These are phyloP conservation scores for Pseudognaphalium luteoalbum DNA, from an alignment of 129 eudicot genomes.

Conservation along the genomic window DNA sequence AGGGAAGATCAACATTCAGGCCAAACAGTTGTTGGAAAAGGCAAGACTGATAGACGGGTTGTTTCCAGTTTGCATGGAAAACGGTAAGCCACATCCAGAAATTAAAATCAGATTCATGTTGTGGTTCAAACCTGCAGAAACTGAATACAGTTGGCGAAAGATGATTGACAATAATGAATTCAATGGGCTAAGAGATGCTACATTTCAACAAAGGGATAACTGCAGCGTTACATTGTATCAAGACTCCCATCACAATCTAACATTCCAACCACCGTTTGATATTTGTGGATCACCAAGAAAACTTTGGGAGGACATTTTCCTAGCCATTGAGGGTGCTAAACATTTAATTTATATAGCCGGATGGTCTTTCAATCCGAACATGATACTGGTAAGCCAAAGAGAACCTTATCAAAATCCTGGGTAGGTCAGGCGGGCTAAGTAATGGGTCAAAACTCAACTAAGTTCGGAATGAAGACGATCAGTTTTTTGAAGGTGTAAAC, in stretches of 20 bases:
- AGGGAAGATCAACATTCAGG: conserved; percentile 60
- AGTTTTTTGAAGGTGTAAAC: not conserved
- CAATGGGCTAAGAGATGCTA: conserved; percentile 60
- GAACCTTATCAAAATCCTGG: not conserved
- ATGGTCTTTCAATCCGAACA: conserved; percentile 91
- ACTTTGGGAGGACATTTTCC: conserved; percentile 88
- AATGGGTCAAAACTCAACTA: not conserved
- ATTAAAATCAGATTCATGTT: conserved; percentile 58
- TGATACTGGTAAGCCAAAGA: conserved; percentile 64
- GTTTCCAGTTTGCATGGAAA: conserved; percentile 60
- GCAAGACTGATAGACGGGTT: conserved; percentile 72
- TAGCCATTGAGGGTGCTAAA: conserved; percentile 86
- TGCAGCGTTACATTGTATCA: conserved; percentile 71
- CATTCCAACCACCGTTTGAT: conserved; percentile 61
- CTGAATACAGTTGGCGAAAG: conserved; percentile 61
- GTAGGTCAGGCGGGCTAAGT: not conserved
- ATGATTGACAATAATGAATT: conserved; percentile 49
- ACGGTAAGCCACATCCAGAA: conserved; percentile 53
- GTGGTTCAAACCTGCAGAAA: conserved; percentile 84
- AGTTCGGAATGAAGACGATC: not conserved
- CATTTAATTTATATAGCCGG: conserved; percentile 88
- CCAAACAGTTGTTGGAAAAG: conserved; percentile 46
- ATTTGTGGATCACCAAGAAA: conserved; percentile 50
- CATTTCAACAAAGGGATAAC: conserved; percentile 68
- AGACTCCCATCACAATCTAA: conserved; percentile 76